Evolutionary conservation across 192 early-diverging fungal species (phyloP).

Genomic region (Coemansia sp.): DNA sequence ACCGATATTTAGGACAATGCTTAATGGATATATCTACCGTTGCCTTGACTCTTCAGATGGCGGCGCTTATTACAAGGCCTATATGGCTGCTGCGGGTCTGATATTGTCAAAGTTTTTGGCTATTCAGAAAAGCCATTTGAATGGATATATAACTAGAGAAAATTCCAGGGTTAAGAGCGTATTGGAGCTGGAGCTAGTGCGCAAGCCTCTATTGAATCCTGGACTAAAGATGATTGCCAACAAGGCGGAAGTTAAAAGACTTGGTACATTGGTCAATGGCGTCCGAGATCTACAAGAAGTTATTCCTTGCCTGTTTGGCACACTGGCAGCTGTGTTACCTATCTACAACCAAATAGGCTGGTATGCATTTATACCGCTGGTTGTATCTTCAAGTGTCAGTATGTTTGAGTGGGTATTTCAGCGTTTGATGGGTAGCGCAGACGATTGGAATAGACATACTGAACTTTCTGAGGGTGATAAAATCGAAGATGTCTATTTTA

Average conservation of each 20-base stretch:
- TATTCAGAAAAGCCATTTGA: background rate
- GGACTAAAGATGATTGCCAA: background rate
- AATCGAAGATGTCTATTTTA: background rate
- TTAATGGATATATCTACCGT: constrained; percentile 19
- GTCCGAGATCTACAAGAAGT: background rate
- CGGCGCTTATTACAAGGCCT: constrained; percentile 14
- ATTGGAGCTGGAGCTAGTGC: background rate
- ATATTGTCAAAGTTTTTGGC: background rate
- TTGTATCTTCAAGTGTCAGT: too few relatives aligned
- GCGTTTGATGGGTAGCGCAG: background rate
- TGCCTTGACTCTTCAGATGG: constrained; percentile 19
- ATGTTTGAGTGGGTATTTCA: background rate
- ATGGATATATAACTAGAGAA: background rate
- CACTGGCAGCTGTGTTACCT: background rate
- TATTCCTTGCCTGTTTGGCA: background rate
- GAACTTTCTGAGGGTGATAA: background rate
- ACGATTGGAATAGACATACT: background rate
- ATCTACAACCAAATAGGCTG: background rate
- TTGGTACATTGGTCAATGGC: background rate
- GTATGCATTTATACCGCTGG: constrained; percentile 1
- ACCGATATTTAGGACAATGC: background rate
- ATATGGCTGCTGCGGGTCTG: background rate
- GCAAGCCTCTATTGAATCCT: background rate
- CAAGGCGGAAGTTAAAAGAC: background rate
- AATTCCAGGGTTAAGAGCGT: background rate